Evolutionary conservation across 768 basidiomycete species (phyloP), one percentile per base, ranked within the genome.

Genomic region (Kwoniella newhampshirensis): DNA sequence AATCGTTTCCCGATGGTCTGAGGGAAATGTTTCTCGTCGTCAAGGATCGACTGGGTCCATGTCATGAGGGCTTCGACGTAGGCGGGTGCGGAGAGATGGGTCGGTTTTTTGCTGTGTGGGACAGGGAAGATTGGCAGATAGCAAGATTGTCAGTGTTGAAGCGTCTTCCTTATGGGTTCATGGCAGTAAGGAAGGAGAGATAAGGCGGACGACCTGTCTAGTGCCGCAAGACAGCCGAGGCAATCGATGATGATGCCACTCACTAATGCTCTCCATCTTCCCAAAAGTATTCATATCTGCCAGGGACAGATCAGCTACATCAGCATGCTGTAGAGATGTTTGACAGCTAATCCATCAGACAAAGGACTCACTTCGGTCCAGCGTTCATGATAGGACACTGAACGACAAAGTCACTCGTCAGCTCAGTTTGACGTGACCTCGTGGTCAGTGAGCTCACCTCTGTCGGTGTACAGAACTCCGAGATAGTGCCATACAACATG

Each of bases 31-130:
- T 81, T 81, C 70, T 93, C 92, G 74, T 98, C 92, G 74, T 99
- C 96, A 25, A 99, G 80, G 51, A 94, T 80, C 51, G 81, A 82
- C 75, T 99, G 96, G 4, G 90, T 87, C 96, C 96, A 99, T 75
- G 92, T 96, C 96, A 99, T 99, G 52, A 99, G 81, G 9, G 89
- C 88, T 70, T 99, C 96, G 39, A 98, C 93, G 72, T 99, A 99
- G 59, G 93, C 91, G 37, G 68, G 70, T 1, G 74, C 73, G 3
- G 72, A 74, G 25, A 76, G 71, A 21, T 71, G 67, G 1, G 73
- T 73, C 21, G 74, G 69, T 42, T 71, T 71, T 42, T 74, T 74
- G 64, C 73, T 73, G 55, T 12, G 30, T 28, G 32, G 32, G 32
- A 13, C 6, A 11, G 23, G 13, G 11, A 27, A 47, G 21, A 11